A percentile compares a stretch with the other conserved stretches of the same genome.
Evolutionary conservation across 1,284 basidiomycete genomes (phyloP).

Genomic region (Mycena citricolor): DNA sequence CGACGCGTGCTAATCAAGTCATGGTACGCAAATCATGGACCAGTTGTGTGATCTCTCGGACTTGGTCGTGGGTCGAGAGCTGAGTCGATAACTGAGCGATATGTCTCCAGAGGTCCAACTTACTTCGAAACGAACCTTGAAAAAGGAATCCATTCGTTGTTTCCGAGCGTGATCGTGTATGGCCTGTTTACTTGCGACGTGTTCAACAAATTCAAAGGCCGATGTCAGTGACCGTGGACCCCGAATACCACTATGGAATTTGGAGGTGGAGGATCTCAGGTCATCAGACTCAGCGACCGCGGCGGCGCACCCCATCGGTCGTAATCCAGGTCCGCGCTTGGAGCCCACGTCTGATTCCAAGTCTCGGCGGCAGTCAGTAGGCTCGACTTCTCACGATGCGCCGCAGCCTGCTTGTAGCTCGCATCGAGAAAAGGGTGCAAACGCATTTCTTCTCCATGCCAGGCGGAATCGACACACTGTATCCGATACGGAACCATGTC

Average conservation of each 20-base stretch:
- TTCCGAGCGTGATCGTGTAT: constrained; percentile 38
- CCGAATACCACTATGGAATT: constrained; percentile 17
- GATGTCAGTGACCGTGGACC: constrained; percentile 13
- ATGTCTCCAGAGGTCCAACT: too few species aligned
- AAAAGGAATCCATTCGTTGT: constrained; percentile 49
- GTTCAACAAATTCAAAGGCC: constrained; percentile 46
- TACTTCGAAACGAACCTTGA: constrained; percentile 49
- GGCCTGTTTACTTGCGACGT: constrained; percentile 42
- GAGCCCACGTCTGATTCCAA: constrained; percentile 8
- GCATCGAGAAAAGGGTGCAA: constrained; percentile 52
- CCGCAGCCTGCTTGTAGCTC: constrained; percentile 28
- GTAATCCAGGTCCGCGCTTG: constrained; percentile 5
- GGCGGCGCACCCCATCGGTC: too few species aligned
- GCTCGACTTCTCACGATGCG: constrained; percentile 4
- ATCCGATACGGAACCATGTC: constrained; percentile 58
- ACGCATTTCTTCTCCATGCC: constrained; percentile 44
- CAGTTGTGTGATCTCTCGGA: constrained; percentile 42
- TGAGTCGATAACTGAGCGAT: constrained; percentile 25
- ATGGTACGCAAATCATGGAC: constrained; percentile 30
- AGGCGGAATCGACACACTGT: constrained; percentile 49
- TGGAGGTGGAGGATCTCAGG: constrained; percentile 21
- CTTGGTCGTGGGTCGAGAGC: constrained; percentile 56
- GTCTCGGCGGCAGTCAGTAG: not conserved
- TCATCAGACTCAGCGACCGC: too few species aligned
- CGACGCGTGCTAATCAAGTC: not conserved